Evolutionary conservation across 1,284 basidiomycete genomes (phyloP).

Genomic region (Apiotrichum siamense): DNA sequence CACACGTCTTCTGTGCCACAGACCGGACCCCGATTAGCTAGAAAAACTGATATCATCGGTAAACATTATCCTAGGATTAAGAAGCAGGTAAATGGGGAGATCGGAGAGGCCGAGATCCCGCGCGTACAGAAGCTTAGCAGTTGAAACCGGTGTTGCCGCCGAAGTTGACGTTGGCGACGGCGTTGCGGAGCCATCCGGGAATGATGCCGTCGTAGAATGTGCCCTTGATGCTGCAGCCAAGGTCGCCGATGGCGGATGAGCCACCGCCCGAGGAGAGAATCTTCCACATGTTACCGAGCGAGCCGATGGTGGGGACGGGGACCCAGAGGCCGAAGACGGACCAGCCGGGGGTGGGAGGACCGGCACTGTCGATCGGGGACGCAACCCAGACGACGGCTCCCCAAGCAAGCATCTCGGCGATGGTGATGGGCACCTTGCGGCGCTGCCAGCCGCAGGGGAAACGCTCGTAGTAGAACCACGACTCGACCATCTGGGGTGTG

Average conservation of each 20-base stretch:
- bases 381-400: conserved; percentile 5
- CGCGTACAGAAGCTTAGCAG: no score
- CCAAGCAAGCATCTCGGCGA: conserved; percentile 9
- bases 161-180: no score
- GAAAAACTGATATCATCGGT: no score
- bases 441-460: conserved; percentile 8
- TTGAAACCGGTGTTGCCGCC: neutral
- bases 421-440: conserved; percentile 3
- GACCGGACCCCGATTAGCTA: no score
- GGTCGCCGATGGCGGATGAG: neutral
- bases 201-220: no score
- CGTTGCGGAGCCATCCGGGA: no score
- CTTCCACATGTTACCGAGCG: neutral
- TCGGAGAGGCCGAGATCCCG: no score
- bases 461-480: conserved; percentile 7
- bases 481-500: neutral
- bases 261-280: neutral
- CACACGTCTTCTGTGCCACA: no score
- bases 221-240: neutral
- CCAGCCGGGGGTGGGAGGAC: neutral
- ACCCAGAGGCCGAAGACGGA: neutral
- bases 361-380: neutral
- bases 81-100: no score
- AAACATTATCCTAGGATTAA: no score
- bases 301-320: neutral